Conservation (phyloP, 371 early-diverging fungal genomes). For the Chytridium lagenaria region DNA sequence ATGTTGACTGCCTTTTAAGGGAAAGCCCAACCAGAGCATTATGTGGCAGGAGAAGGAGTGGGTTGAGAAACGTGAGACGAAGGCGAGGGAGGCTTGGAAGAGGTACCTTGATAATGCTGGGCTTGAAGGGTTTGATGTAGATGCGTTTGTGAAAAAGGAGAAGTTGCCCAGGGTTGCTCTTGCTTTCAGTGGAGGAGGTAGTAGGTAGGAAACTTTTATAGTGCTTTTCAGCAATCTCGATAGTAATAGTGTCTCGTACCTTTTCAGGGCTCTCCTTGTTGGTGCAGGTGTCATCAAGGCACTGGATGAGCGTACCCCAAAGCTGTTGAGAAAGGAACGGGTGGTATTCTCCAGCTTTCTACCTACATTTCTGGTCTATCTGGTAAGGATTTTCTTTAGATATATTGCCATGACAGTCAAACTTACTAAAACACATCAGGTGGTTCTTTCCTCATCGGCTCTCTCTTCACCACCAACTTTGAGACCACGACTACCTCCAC, state of each 20-base stretch:
- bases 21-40: not conserved
- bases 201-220: slow-evolving; percentile 13
- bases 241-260: not conserved
- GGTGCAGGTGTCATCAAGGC: slow-evolving; percentile 32
- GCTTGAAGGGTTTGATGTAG: slow-evolving; percentile 12
- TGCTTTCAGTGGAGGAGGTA: slow-evolving; percentile 39
- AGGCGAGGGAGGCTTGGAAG: slow-evolving; percentile 23
- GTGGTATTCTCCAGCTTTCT: slow-evolving; percentile 34
- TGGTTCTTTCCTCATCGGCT: slow-evolving; percentile 38
- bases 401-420: no score
- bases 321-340: slow-evolving; percentile 17
- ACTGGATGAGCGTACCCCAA: slow-evolving; percentile 24
- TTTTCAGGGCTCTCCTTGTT: slow-evolving; percentile 33
- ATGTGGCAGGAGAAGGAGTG: slow-evolving; percentile 2
- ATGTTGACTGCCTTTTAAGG: not conserved
- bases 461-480: slow-evolving; percentile 35
- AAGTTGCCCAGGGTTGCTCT: slow-evolving; percentile 29
- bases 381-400: no score
- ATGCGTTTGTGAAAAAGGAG: not conserved
- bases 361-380: slow-evolving; percentile 38
- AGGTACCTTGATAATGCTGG: slow-evolving; percentile 17
- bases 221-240: not conserved
- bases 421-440: slow-evolving; percentile 16
- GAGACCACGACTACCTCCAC: slow-evolving; percentile 18
- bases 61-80: not conserved